Conservation (phyloP, 805 yeast species). For the Wickerhamomyces xylosicus region DNA sequence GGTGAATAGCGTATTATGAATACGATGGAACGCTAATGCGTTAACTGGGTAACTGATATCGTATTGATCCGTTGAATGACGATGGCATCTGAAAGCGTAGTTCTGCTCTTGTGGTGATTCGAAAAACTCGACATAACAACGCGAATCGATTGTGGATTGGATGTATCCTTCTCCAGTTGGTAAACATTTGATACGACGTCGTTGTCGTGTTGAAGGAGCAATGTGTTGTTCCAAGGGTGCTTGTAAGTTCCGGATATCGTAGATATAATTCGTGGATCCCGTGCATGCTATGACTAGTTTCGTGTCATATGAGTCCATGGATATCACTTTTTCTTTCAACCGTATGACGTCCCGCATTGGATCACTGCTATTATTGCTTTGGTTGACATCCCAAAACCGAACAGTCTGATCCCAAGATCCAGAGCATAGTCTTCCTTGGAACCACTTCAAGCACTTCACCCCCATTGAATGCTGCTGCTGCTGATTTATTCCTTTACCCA, state of each 20-base stretch:
- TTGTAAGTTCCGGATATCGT: constrained; percentile 38
- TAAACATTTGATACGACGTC: constrained; percentile 42
- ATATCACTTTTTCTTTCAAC: constrained; percentile 42
- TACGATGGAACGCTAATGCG: constrained; percentile 67
- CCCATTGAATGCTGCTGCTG: constrained; percentile 32
- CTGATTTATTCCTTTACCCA: no score
- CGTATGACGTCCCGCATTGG: constrained; percentile 7
- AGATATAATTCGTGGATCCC: constrained; percentile 44
- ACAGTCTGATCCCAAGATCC: constrained; percentile 49
- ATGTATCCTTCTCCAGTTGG: constrained; percentile 53
- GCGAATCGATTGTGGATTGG: constrained; percentile 69
- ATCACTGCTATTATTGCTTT: constrained; percentile 1
- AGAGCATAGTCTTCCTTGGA: constrained; percentile 27
- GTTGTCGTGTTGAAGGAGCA: constrained; percentile 59
- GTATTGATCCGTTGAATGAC: constrained; percentile 28
- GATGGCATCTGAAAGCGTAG: constrained; percentile 79
- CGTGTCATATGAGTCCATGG: constrained; percentile 45
- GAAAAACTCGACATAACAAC: constrained; percentile 66
- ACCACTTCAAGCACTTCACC: constrained; percentile 22
- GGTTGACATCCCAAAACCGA: constrained; percentile 7
- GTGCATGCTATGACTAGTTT: constrained; percentile 29
- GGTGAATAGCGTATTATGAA: constrained; percentile 68
- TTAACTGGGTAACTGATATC: constrained; percentile 71
- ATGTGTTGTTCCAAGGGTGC: constrained; percentile 42
- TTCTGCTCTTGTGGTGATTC: constrained; percentile 33